Evolutionary conservation across 805 yeast species (phyloP), one percentile per base, ranked within the genome.

Genomic region (Cyberlindnera samutprakarnensis): DNA sequence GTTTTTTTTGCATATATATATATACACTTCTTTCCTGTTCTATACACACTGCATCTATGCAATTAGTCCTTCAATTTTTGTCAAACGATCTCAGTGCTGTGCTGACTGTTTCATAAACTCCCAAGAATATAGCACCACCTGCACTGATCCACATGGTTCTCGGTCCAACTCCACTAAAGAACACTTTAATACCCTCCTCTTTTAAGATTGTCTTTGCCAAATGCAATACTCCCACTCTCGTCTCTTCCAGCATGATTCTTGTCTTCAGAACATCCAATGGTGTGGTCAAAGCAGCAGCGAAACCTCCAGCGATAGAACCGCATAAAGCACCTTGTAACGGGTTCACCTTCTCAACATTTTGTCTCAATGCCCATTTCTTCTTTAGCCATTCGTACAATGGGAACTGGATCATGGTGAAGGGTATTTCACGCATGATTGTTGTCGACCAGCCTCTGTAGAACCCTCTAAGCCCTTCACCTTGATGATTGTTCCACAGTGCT

Each of bases 71-170:
- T n/a, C n/a, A n/a, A n/a, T n/a, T n/a, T n/a, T n/a, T n/a, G n/a
- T n/a, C n/a, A n/a, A n/a, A n/a, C n/a, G n/a, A n/a, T 21, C 33
- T 45, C 18, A 48, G 19, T 2, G 45, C 24, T 2, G 41, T 32
- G 18, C 39, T 46, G 2, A 44, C 46, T 15, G 78, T 56, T 57
- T 94, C 99, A 52, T 92, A 92, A 34, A 85, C 84, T 5, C 99
- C 99, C 35, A 92, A 64, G 62, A 94, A 92, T 13, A 94, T 87
- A 13, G 97, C 96, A 18, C 99, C 99, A 14, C 99, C 99, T 5
- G 94, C 92, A 60, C 94, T 79, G 36, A 92, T 90, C 98, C 98
- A 92, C 74, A 83, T 67, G 0, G 96, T 88, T 54, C 99, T 70
- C 5, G 99, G 97, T 1, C 95, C 96, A 18, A 90, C 68, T 11